Evolutionary conservation across 768 basidiomycete genomes (phyloP), one percentile per base, ranked within the genome.

Genomic region (Boletus fagicola): DNA sequence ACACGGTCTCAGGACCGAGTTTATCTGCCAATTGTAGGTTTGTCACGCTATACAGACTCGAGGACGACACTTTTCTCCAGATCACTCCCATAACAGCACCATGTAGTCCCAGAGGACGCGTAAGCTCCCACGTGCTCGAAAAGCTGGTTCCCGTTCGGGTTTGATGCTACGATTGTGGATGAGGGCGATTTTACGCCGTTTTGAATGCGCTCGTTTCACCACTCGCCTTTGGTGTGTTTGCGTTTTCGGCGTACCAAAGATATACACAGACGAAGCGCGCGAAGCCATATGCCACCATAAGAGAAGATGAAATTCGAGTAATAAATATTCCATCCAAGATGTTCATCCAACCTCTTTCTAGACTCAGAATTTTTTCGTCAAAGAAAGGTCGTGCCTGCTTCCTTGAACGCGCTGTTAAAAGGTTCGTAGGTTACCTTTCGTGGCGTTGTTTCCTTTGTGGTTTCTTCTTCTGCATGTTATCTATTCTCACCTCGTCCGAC

Each of bases 11-110:
- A n/a, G n/a, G n/a, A 90, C 88, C 28, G 87, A 90, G 69, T 91
- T 92, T 74, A 85, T 90, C 71, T 89, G 90, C 76, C 82, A 85
- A 45, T 78, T 88, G 45, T 85, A 90, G 82, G 90, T 88, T 63
- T n/a, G 75, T 71, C 22, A 26, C 15, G 18, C 11, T 26, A 13
- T 22, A 1, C 13, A 20, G 16, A 8, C n/a, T 28, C 12, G 9
- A 8, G 15, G 38, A 38, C 38, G 9, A 18, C 18, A 8, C 38
- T 18, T 38, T 9, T 20, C 38, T 38, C 18, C 9, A 8, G 16
- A 16, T n/a, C 36, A 40, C 12, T 9, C 38, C 28, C 38, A 46
- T 36, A 30, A 49, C 53, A 78, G 78, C 72, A 72, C 54, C 71
- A 74, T 18, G 70, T 72, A 22, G 72, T 80, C 51, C 53, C 70